Conservation (phyloP, 2,329 filamentous ascomycete genomes). For the Nothophoma quercina region DNA sequence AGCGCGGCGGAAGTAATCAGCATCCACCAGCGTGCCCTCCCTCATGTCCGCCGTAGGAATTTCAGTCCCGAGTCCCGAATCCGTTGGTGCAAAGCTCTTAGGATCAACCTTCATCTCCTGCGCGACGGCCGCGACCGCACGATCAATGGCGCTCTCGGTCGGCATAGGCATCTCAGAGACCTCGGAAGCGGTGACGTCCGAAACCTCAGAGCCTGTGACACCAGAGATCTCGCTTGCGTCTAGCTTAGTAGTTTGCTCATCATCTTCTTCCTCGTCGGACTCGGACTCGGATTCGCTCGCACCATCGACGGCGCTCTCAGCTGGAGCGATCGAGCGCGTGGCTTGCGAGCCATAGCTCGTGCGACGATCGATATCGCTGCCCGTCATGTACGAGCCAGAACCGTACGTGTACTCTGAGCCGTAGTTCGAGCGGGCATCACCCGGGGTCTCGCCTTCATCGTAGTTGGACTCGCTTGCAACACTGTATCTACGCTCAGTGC, state of each 20-base stretch:
- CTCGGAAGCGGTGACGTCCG: slow-evolving; percentile 23
- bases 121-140: slow-evolving; percentile 40
- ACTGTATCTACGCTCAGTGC: slow-evolving; percentile 52
- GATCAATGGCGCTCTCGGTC: slow-evolving; percentile 43
- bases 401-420: slow-evolving; percentile 57
- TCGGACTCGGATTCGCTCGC: slow-evolving; percentile 39
- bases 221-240: slow-evolving; percentile 37
- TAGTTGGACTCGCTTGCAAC: slow-evolving; percentile 43
- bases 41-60: slow-evolving; percentile 42
- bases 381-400: slow-evolving; percentile 59
- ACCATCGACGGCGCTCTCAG: slow-evolving; percentile 42
- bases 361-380: slow-evolving; percentile 54
- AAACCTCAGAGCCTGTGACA: slow-evolving; percentile 21
- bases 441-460: slow-evolving; percentile 46
- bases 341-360: slow-evolving; percentile 52
- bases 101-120: slow-evolving; percentile 40
- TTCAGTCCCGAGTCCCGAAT: slow-evolving; percentile 51
- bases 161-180: slow-evolving; percentile 34
- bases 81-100: slow-evolving; percentile 35
- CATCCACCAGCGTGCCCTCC: slow-evolving; percentile 32
- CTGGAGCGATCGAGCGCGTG: slow-evolving; percentile 43
- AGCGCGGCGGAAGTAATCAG: slow-evolving; percentile 47
- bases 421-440: slow-evolving; percentile 51
- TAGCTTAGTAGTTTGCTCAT: slow-evolving; percentile 38
- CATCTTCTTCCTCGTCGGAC: slow-evolving; percentile 40